Evolutionary conservation across 805 yeast genomes (phyloP).

Genomic region (Suhomyces sp.): DNA sequence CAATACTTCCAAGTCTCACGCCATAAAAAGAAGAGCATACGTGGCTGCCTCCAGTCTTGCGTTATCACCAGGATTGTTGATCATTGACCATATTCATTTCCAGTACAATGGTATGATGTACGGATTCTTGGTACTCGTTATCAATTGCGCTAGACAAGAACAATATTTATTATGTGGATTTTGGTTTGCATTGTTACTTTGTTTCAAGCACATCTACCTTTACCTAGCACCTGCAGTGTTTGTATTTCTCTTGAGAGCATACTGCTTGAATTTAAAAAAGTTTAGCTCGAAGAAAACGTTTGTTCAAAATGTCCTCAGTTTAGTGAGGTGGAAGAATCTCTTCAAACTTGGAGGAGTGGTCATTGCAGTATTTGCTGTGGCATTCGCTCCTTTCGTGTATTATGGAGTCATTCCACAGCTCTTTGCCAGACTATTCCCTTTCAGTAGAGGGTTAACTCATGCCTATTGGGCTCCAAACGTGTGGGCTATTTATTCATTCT

Average conservation of each 20-base stretch:
- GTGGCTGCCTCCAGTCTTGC: slow-evolving; percentile 81
- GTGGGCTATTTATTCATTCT: slow-evolving; percentile 91
- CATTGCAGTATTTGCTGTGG: slow-evolving; percentile 55
- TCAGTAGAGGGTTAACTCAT: slow-evolving; percentile 91
- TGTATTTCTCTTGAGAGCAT: slow-evolving; percentile 69
- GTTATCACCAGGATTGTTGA: slow-evolving; percentile 84
- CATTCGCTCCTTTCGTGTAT: slow-evolving; percentile 78
- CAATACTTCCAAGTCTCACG: slow-evolving; percentile 43
- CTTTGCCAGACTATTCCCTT: slow-evolving; percentile 77
- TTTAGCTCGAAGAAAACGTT: slow-evolving; percentile 24
- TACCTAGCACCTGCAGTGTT: slow-evolving; percentile 95
- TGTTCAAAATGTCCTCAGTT: slow-evolving; percentile 20
- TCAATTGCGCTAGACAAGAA: slow-evolving; percentile 65
- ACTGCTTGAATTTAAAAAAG: slow-evolving; percentile 52
- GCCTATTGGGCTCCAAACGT: slow-evolving; percentile 99
- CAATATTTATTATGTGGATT: slow-evolving; percentile 60
- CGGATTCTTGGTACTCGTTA: slow-evolving; percentile 73
- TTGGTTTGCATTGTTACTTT: slow-evolving; percentile 72
- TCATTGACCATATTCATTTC: slow-evolving; percentile 94
- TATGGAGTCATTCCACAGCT: slow-evolving; percentile 63
- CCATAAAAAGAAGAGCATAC: slow-evolving; percentile 51
- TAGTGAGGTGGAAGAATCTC: slow-evolving; percentile 55
- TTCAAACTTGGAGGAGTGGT: slow-evolving; percentile 65
- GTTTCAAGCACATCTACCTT: slow-evolving; percentile 92
- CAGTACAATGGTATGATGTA: slow-evolving; percentile 95